Base-by-base conservation (phyloP, 305 asterid genomes). In the Fraxinus albicans region DNA sequence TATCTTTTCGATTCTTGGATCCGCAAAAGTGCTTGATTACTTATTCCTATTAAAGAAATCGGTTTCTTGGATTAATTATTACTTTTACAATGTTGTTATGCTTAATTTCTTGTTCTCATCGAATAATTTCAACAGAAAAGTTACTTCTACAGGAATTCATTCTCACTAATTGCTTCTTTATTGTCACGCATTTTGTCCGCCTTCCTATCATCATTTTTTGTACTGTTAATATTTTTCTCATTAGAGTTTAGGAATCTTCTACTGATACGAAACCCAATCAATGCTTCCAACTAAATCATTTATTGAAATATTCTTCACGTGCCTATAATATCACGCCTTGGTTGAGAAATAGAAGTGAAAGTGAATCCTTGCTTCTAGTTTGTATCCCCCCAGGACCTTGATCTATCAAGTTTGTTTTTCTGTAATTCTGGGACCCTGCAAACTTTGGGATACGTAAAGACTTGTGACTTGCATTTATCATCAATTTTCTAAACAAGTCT, bases 11-110 rank as follows among this genome's bases (percentile, higher is more conserved):
- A 77, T 4, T 10, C 63, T 13, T 73, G 50, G 36, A 21, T 47
- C 76, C 76, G 19, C 81, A 55, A 1, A 34, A 8, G 34, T 29
- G 31, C 6, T 8, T 58, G 77, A 31, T 74, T 34, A 74, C 77
- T 33, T 8, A 81, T 79, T 78, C 23, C 65, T 80, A 77, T 17
- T 73, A n/a, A 67, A 55, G 31, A 44, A 77, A 70, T 80, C 25
- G 17, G 33, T 44, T 36, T 2, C 12, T 35, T 78, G 47, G 6
- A 72, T 80, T 74, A 60, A 38, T 77, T 84, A 75, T 73, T 73
- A 74, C 34, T 47, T 55, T 10, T 29, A 80, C 53, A 76, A 25
- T 75, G 40, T 25, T 67, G 13, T 77, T 53, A 72, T 67, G 65
- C 73, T 79, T 63, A 23, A 50, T 17, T 78, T 42, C 23, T 72